A percentile compares a stretch with the other conserved stretches of the same genome.
phyloP scores from a whole-genome alignment of 257 asterid species.

The Schizonepeta tenuifolia region DNA sequence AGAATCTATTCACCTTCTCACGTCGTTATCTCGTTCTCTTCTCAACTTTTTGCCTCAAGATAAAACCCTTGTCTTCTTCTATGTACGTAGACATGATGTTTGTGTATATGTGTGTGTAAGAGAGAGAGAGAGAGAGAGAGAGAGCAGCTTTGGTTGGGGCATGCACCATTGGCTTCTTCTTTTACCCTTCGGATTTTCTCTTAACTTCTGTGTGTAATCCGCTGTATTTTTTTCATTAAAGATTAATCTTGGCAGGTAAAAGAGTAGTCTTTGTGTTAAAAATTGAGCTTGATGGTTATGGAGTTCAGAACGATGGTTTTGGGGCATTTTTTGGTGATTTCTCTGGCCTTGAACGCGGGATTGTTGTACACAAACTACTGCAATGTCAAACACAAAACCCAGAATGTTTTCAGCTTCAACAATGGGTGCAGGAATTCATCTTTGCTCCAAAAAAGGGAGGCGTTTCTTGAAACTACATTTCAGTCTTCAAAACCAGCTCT shows the following conservation, averaged over 20 bases:
- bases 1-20: not conserved
- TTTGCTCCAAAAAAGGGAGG: slow-evolving; percentile 34
- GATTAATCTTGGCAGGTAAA: not conserved
- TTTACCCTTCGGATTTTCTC: not conserved
- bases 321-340: slow-evolving; percentile 58
- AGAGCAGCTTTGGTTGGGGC: slow-evolving; percentile 27
- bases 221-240: not conserved
- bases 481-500: slow-evolving; percentile 36
- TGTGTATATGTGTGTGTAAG: not conserved
- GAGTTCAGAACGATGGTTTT: slow-evolving; percentile 45
- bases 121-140: not conserved
- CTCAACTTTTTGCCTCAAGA: not conserved
- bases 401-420: slow-evolving; percentile 42
- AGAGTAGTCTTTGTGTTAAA: not conserved
- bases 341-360: slow-evolving; percentile 58
- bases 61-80: not conserved
- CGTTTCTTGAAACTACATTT: slow-evolving; percentile 39
- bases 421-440: slow-evolving; percentile 44
- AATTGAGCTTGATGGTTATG: slow-evolving; percentile 27
- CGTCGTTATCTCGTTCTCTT: slow-evolving; percentile 18
- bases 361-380: slow-evolving; percentile 55
- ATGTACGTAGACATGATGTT: not conserved
- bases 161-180: slow-evolving; percentile 30
- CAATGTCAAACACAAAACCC: slow-evolving; percentile 42
- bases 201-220: too few species aligned